Evolutionary conservation across 2,329 filamentous ascomycete genomes (phyloP).

Genomic region (Botrytis byssoidea): DNA sequence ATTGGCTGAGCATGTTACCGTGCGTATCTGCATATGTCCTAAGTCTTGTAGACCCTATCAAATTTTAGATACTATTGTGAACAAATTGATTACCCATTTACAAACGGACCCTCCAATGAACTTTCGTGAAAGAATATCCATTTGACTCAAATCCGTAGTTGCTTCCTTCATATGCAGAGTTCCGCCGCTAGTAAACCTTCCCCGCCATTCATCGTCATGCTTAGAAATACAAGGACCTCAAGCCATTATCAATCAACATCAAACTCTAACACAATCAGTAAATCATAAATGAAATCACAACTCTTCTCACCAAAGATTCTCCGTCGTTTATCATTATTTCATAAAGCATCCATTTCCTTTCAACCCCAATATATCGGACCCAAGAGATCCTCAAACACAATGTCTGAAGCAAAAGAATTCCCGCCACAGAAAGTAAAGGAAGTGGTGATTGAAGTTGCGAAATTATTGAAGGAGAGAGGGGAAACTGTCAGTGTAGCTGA

Average conservation of each 20-base stretch:
- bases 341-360: background rate
- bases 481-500: conserved; percentile 62
- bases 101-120: conserved; percentile 7
- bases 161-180: conserved; percentile 12
- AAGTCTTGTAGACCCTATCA: background rate
- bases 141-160: background rate
- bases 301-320: background rate
- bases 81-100: background rate
- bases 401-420: conserved; percentile 25
- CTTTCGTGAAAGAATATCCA: background rate
- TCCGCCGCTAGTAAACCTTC: conserved; percentile 9
- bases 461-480: conserved; percentile 52
- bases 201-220: conserved; percentile 18
- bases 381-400: background rate
- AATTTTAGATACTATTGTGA: background rate
- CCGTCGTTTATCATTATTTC: background rate
- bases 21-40: background rate
- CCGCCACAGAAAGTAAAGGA: conserved; percentile 34
- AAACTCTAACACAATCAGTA: background rate
- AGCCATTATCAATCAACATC: background rate
- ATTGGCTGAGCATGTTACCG: conserved; percentile 1
- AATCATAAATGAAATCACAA: conserved; percentile 13
- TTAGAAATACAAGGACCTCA: conserved; percentile 7
- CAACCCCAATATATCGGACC: background rate
- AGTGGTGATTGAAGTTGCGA: conserved; percentile 47